Conservation (phyloP, 1,284 basidiomycete genomes). For the Ustilago nuda region DNA sequence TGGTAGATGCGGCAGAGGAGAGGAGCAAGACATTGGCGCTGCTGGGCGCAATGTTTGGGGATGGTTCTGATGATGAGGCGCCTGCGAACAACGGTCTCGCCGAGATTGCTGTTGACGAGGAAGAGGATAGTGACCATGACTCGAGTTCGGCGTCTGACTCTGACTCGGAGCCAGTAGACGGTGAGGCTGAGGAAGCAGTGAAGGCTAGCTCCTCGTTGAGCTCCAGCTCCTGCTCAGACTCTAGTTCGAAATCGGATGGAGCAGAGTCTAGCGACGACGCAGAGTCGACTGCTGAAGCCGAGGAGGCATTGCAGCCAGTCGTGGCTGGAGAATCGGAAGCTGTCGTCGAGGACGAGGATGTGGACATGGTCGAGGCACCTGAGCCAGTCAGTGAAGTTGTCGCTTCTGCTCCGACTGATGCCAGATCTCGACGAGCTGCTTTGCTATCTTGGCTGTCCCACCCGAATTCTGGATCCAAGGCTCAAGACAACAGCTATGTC, state of each 20-base stretch:
- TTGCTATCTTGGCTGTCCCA: slow-evolving; percentile 24
- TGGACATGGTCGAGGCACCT: not conserved
- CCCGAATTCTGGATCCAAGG: not conserved
- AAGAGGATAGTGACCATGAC: not conserved
- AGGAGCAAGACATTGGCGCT: slow-evolving; percentile 42
- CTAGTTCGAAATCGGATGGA: slow-evolving; percentile 8
- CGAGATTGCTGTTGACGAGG: slow-evolving; percentile 2
- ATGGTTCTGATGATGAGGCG: slow-evolving; percentile 72
- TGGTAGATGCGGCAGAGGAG: slow-evolving; percentile 31
- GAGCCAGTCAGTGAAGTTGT: not conserved
- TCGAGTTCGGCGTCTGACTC: slow-evolving; percentile 23
- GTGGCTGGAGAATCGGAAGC: not conserved
- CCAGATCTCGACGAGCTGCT: slow-evolving; percentile 32
- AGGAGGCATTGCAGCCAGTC: not conserved
- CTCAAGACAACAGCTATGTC: slow-evolving; percentile 7
- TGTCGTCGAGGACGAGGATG: slow-evolving; percentile 16
- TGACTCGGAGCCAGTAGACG: slow-evolving; percentile 8
- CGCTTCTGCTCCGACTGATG: slow-evolving; percentile 13
- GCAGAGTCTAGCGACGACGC: slow-evolving; percentile 15
- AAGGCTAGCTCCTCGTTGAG: slow-evolving; percentile 8
- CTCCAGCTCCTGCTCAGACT: slow-evolving; percentile 3
- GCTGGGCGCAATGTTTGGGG: slow-evolving; percentile 71
- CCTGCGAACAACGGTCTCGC: not conserved
- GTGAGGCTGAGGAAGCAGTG: slow-evolving; percentile 1
- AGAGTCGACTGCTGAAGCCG: slow-evolving; percentile 1